These are phyloP conservation scores for Aulographum hederae DNA, from an alignment of 2,329 filamentous ascomycete genomes.

Conservation along the genomic window DNA sequence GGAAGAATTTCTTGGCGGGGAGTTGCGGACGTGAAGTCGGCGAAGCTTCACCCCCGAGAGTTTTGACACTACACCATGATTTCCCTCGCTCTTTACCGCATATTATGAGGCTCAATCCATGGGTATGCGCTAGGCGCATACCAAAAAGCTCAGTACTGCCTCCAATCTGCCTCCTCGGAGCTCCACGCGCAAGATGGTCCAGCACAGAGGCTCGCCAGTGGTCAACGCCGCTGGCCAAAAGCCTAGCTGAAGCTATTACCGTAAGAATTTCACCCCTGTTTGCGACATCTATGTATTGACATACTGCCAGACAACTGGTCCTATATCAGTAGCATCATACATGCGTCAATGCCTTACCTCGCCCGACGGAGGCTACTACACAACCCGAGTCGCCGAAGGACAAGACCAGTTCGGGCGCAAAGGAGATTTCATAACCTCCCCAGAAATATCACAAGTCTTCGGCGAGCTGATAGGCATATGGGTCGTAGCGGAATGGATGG, in stretches of 20 bases:
- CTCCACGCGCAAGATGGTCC: too few species aligned
- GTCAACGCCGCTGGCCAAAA: slow-evolving; percentile 85
- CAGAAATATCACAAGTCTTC: slow-evolving; percentile 94
- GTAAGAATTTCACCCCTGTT: slow-evolving; percentile 27
- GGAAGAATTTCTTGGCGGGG: slow-evolving; percentile 1
- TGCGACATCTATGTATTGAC: slow-evolving; percentile 4
- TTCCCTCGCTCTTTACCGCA: too few species aligned
- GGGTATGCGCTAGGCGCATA: too few species aligned
- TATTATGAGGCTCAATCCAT: too few species aligned
- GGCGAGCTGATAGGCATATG: slow-evolving; percentile 88
- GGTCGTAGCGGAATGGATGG: slow-evolving; percentile 93
- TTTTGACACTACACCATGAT: too few species aligned
- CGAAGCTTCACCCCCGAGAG: too few species aligned
- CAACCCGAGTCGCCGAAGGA: slow-evolving; percentile 45
- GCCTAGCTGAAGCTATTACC: slow-evolving; percentile 69
- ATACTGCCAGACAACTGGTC: slow-evolving; percentile 55
- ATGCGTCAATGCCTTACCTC: slow-evolving; percentile 98
- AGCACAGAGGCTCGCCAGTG: too few species aligned
- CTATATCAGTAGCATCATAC: slow-evolving; percentile 78
- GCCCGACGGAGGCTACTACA: slow-evolving; percentile 86
- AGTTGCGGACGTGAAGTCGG: slow-evolving; percentile 1
- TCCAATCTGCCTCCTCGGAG: too few species aligned
- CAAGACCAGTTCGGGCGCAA: slow-evolving; percentile 81
- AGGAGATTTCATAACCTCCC: slow-evolving; percentile 92
- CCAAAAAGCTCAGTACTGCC: too few species aligned